A percentile compares a stretch with the other conserved stretches of the same genome.
These are phyloP conservation scores for Wickerhamomyces strasburgensis DNA, from an alignment of 805 yeast genomes.

Conservation along the genomic window DNA sequence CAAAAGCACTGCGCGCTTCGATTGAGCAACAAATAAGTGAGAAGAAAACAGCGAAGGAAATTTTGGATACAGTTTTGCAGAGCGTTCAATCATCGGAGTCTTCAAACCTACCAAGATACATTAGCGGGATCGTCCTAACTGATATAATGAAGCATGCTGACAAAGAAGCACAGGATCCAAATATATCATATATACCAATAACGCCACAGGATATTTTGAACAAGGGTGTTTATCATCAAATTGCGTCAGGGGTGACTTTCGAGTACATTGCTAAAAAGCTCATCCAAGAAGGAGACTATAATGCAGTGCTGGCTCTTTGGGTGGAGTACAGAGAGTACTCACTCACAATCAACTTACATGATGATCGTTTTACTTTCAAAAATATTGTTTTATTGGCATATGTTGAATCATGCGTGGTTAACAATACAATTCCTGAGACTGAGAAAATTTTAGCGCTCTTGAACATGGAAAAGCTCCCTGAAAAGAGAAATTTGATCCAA, in stretches of 20 bases:
- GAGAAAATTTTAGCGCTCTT: constrained; percentile 13
- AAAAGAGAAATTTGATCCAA: background rate
- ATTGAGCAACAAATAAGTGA: background rate
- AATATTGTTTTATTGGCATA: constrained; percentile 14
- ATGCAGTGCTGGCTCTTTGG: constrained; percentile 19
- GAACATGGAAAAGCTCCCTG: constrained; percentile 12
- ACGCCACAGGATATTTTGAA: constrained; percentile 21
- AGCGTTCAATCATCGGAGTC: background rate
- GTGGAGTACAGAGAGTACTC: constrained; percentile 20
- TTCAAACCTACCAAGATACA: too few species aligned
- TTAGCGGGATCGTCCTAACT: too few species aligned
- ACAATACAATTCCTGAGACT: constrained; percentile 4
- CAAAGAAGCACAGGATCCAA: constrained; percentile 14
- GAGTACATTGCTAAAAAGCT: constrained; percentile 10
- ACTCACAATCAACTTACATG: constrained; percentile 2
- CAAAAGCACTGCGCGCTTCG: too few species aligned
- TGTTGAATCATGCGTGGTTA: constrained; percentile 9
- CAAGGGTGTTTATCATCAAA: constrained; percentile 14
- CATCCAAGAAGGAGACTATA: constrained; percentile 11
- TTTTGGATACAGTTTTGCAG: constrained; percentile 1
- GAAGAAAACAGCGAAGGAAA: background rate
- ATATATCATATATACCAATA: constrained; percentile 12
- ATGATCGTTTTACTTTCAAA: constrained; percentile 1
- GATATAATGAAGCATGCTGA: constrained; percentile 13
- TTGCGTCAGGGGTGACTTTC: constrained; percentile 13